phyloP scores from a whole-genome alignment of 768 basidiomycete species.

The Termitomyces sp. region DNA sequence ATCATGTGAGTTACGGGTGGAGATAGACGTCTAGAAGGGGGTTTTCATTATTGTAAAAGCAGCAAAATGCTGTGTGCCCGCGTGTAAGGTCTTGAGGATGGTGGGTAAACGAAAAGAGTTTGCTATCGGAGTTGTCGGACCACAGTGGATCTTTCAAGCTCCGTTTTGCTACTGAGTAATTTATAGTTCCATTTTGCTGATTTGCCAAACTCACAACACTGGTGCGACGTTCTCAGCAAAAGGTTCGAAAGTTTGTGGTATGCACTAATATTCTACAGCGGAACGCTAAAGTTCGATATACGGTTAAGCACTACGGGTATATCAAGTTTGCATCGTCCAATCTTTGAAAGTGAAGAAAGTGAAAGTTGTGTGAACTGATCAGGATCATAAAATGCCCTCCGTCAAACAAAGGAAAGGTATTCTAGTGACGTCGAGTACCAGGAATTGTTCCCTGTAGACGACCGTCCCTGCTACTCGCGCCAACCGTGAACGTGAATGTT shows the following conservation, averaged over 20 bases:
- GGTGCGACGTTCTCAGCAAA: too few species aligned
- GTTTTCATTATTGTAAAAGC: neutral
- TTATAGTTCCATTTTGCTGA: too few species aligned
- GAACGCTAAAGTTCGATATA: neutral
- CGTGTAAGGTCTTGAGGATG: neutral
- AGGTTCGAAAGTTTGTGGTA: neutral
- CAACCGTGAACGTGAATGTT: constrained; percentile 57
- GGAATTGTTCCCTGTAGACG: constrained; percentile 45
- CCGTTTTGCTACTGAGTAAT: too few species aligned
- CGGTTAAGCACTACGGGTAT: neutral
- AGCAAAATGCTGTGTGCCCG: neutral
- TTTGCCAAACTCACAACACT: too few species aligned
- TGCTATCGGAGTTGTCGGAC: neutral
- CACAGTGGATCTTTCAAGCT: neutral
- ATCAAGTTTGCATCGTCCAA: neutral
- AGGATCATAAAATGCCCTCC: too few species aligned
- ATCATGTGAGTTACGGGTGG: constrained; percentile 7
- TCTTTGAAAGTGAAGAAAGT: too few species aligned
- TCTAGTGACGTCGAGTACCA: neutral
- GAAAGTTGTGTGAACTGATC: too few species aligned
- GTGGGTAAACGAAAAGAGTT: neutral
- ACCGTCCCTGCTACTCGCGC: constrained; percentile 64
- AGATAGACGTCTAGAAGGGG: neutral
- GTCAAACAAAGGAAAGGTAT: neutral
- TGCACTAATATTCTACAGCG: too few species aligned